phyloP scores from a whole-genome alignment of 768 basidiomycete species.

The Pleurotus sapidus region DNA sequence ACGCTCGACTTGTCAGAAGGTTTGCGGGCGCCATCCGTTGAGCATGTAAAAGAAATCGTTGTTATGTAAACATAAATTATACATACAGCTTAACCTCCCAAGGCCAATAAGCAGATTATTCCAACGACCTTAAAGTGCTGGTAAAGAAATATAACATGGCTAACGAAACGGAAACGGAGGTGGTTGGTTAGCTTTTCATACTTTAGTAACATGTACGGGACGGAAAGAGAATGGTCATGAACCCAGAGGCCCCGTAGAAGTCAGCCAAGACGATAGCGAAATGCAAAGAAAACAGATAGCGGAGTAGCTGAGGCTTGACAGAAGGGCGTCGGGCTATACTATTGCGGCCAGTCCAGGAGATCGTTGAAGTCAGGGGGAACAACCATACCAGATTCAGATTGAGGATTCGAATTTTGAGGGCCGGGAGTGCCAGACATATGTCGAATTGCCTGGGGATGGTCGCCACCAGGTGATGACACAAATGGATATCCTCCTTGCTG shows the following conservation, averaged over 20 bases:
- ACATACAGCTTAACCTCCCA: no score
- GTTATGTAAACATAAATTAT: no score
- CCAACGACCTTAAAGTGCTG: no score
- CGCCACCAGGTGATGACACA: slow-evolving; percentile 31
- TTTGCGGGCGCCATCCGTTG: no score
- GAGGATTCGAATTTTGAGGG: slow-evolving; percentile 39
- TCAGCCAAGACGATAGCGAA: slow-evolving; percentile 6
- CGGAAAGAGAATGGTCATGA: slow-evolving; percentile 35
- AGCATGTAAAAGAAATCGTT: no score
- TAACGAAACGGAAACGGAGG: no score
- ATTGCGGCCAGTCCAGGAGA: slow-evolving; percentile 56
- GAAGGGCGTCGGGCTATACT: slow-evolving; percentile 17
- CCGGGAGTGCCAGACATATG: slow-evolving; percentile 52
- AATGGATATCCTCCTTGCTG: slow-evolving; percentile 32
- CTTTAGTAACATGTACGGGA: background rate
- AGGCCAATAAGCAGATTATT: no score
- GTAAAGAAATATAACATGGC: no score
- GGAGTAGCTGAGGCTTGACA: background rate
- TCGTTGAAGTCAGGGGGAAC: slow-evolving; percentile 46
- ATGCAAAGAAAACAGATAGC: background rate
- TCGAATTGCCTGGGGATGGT: slow-evolving; percentile 38
- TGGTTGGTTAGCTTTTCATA: background rate
- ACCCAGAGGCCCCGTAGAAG: slow-evolving; percentile 36
- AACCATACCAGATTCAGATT: slow-evolving; percentile 38
- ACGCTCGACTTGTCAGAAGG: no score